phyloP scores from a whole-genome alignment of 257 asterid species.

The Nicotiana paniculata region DNA sequence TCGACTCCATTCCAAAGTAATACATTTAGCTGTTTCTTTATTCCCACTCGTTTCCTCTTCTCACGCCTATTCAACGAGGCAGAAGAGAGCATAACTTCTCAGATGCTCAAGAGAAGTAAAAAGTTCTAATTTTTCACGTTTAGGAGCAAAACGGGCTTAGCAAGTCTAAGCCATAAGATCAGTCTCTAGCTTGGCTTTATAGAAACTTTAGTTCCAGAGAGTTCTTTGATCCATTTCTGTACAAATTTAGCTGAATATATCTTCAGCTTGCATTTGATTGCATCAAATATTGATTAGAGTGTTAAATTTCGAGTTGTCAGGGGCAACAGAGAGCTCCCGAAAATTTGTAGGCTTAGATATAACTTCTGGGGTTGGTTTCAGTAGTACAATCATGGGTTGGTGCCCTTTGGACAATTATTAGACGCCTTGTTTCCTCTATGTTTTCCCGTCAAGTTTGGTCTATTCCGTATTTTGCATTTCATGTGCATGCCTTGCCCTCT shows the following conservation, averaged over 20 bases:
- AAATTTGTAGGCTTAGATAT: not conserved
- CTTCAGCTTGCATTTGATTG: not conserved
- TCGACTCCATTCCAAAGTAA: not conserved
- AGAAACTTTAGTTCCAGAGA: not conserved
- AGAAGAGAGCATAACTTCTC: not conserved
- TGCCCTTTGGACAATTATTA: not conserved
- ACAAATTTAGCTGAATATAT: not conserved
- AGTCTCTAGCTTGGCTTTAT: not conserved
- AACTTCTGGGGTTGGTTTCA: not conserved
- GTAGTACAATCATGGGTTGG: not conserved
- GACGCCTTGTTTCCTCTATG: not conserved
- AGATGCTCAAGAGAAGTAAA: not conserved
- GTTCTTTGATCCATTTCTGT: not conserved
- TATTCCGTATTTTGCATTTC: not conserved
- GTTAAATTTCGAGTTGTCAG: not conserved
- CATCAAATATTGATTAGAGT: not conserved
- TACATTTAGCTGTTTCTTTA: not conserved
- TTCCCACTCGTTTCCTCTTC: not conserved
- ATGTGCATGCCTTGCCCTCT: not conserved
- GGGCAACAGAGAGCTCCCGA: not conserved
- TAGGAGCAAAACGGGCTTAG: not conserved
- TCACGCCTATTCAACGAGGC: not conserved
- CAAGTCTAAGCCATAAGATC: not conserved
- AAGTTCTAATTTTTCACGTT: not conserved
- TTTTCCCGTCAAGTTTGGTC: not conserved